Evolutionary conservation across 169 alveolate species (phyloP).

Genomic region (Cryptosporidium meleagridis): DNA sequence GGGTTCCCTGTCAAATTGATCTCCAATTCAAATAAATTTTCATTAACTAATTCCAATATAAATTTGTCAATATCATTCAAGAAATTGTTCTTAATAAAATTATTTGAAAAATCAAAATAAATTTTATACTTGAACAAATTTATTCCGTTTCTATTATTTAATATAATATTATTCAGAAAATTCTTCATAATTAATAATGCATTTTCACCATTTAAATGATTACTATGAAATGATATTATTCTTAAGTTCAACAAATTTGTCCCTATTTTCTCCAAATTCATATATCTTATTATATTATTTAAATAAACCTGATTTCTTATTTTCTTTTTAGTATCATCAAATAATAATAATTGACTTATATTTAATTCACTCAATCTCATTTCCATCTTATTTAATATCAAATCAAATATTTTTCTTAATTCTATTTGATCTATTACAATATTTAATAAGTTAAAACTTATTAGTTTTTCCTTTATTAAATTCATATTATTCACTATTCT

Average conservation of each 20-base stretch:
- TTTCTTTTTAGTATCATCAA: not conserved
- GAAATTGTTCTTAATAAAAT: conserved; percentile 12
- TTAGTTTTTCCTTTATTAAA: not conserved
- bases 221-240: conserved; percentile 18
- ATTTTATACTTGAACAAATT: not conserved
- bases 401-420: not conserved
- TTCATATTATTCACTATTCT: not conserved
- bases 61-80: not conserved
- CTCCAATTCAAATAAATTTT: not conserved
- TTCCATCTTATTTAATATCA: not conserved
- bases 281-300: not conserved
- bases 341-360: not conserved
- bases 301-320: not conserved
- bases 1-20: conserved; percentile 57
- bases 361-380: not conserved
- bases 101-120: conserved; percentile 35
- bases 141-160: not conserved
- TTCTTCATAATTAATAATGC: not conserved
- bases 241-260: not conserved
- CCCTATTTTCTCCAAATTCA: not conserved
- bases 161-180: not conserved
- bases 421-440: not conserved
- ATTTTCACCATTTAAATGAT: not conserved
- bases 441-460: not conserved
- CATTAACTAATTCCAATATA: not conserved